Percentiles rank a stretch among this genome's conserved stretches.
Conservation (phyloP, 2,329 filamentous ascomycete genomes). For the Colletotrichum sp. region DNA sequence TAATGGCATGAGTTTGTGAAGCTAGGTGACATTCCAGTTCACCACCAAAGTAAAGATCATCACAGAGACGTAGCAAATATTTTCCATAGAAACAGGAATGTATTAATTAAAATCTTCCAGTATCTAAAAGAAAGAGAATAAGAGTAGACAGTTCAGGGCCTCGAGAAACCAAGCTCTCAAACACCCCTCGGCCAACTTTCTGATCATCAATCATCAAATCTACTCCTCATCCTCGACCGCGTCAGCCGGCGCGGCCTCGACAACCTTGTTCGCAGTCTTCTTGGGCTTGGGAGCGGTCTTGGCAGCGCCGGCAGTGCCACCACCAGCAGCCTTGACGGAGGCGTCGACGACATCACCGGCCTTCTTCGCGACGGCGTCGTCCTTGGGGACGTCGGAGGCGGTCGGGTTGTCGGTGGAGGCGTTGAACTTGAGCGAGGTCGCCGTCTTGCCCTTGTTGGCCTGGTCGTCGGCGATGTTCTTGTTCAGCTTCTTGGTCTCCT, state of each 20-base stretch:
- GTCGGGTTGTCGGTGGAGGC: constrained; percentile 19
- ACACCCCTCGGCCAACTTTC: background rate
- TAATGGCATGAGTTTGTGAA: background rate
- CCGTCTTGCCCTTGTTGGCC: constrained; percentile 49
- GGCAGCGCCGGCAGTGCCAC: background rate
- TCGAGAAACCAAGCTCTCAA: background rate
- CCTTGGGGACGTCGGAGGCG: constrained; percentile 10
- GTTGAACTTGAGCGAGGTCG: constrained; percentile 31
- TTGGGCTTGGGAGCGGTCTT: background rate
- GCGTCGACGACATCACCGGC: background rate
- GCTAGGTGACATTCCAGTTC: background rate
- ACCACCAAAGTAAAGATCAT: background rate
- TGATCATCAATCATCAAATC: background rate
- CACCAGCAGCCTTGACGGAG: background rate
- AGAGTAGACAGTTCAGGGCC: background rate
- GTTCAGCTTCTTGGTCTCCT: constrained; percentile 55
- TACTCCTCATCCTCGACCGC: constrained; percentile 31
- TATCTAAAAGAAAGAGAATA: background rate
- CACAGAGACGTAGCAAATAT: background rate
- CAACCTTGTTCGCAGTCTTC: constrained; percentile 12
- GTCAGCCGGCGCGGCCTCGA: constrained; percentile 31
- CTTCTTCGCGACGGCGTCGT: constrained; percentile 1
- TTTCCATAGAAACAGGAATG: background rate
- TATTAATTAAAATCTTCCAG: background rate
- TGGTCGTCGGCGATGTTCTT: constrained; percentile 57